phyloP scores from a whole-genome alignment of 2,329 filamentous ascomycete genomes.

The Tolypocladium amazonense region DNA sequence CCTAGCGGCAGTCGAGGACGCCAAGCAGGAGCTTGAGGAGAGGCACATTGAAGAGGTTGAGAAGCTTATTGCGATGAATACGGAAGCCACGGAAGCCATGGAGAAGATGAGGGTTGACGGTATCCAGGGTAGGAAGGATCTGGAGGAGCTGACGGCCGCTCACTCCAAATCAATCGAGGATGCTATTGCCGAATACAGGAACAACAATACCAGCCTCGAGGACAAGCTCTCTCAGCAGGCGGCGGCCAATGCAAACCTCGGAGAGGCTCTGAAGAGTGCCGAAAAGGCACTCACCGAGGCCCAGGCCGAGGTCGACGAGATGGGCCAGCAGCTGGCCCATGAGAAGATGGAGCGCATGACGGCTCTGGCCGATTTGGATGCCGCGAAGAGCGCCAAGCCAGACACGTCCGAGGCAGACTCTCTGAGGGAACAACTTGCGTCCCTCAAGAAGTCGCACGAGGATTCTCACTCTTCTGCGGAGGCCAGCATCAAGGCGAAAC shows the following conservation, averaged over 20 bases:
- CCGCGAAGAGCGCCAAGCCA: slow-evolving; percentile 41
- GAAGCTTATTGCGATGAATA: slow-evolving; percentile 31
- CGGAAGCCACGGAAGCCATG: slow-evolving; percentile 29
- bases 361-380: slow-evolving; percentile 50
- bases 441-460: slow-evolving; percentile 35
- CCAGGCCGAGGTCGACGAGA: slow-evolving; percentile 35
- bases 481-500: slow-evolving; percentile 22
- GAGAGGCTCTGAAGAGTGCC: slow-evolving; percentile 24
- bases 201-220: slow-evolving; percentile 20
- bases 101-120: slow-evolving; percentile 29
- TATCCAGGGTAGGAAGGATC: slow-evolving; percentile 26
- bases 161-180: slow-evolving; percentile 29
- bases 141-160: slow-evolving; percentile 28
- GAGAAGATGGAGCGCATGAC: slow-evolving; percentile 51
- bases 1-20: slow-evolving; percentile 32
- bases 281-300: slow-evolving; percentile 33
- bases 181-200: slow-evolving; percentile 27
- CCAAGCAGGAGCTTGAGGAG: slow-evolving; percentile 33
- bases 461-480: slow-evolving; percentile 26
- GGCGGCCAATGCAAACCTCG: slow-evolving; percentile 22
- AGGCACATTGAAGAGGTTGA: slow-evolving; percentile 36
- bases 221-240: slow-evolving; percentile 25
- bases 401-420: slow-evolving; percentile 45
- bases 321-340: slow-evolving; percentile 43
- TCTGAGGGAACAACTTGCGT: slow-evolving; percentile 38